These are phyloP conservation scores for Xylariomycetidae sp. DNA, from an alignment of 2,329 filamentous ascomycete species.

Conservation along the genomic window DNA sequence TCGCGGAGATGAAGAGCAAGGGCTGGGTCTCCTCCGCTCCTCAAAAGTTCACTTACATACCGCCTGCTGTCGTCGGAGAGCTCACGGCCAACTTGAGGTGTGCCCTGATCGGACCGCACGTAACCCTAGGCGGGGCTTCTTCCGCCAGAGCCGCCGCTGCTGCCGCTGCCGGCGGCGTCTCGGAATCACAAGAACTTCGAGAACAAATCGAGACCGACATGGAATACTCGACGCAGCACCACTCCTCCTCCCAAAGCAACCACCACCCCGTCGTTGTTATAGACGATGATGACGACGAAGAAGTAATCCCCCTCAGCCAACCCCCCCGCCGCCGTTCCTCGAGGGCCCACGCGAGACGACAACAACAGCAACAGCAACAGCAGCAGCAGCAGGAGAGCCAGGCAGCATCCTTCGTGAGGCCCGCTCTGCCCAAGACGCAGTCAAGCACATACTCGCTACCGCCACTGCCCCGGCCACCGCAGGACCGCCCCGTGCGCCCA, in stretches of 20 bases:
- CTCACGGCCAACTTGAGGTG: constrained; percentile 54
- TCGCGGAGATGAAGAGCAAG: constrained; percentile 47
- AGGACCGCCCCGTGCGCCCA: constrained; percentile 22
- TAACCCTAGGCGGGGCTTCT: background rate
- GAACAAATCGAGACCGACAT: constrained; percentile 46
- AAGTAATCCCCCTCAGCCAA: constrained; percentile 30
- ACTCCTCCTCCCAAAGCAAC: constrained; percentile 19
- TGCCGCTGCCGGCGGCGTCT: constrained; percentile 14
- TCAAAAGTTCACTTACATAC: constrained; percentile 49
- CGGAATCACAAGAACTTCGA: constrained; percentile 48
- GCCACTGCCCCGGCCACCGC: constrained; percentile 8
- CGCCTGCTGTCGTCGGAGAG: constrained; percentile 52
- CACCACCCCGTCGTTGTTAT: constrained; percentile 16
- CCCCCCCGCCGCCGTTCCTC: no score
- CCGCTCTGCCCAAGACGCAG: constrained; percentile 11
- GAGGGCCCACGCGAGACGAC: no score
- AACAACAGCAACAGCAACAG: constrained; percentile 8
- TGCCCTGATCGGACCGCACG: constrained; percentile 39
- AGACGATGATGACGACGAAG: constrained; percentile 10
- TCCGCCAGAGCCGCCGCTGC: no score
- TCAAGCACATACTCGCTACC: constrained; percentile 13
- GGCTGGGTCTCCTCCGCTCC: constrained; percentile 50
- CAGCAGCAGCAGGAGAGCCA: constrained; percentile 3
- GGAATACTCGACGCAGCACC: constrained; percentile 33
- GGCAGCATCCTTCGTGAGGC: constrained; percentile 12